Evolutionary conservation across 1,284 basidiomycete genomes (phyloP).

Genomic region (Ceratobasidium papillatum): DNA sequence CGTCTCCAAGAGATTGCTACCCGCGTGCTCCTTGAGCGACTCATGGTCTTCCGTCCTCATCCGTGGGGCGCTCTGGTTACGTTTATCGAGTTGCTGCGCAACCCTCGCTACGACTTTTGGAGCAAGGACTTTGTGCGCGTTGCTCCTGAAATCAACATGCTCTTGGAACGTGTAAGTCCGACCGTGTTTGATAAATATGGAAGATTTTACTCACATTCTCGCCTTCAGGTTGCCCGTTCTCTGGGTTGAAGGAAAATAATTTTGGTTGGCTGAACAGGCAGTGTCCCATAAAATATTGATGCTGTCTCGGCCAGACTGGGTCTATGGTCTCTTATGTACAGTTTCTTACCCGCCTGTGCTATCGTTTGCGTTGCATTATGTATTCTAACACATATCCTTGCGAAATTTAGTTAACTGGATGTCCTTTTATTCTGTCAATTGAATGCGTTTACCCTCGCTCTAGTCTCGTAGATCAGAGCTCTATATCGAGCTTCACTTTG

Average conservation of each 20-base stretch:
- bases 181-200: not conserved
- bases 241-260: slow-evolving; percentile 27
- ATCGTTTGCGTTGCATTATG: slow-evolving; percentile 40
- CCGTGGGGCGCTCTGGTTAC: slow-evolving; percentile 97
- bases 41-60: slow-evolving; percentile 93
- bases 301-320: slow-evolving; percentile 37
- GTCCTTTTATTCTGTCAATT: slow-evolving; percentile 29
- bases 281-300: slow-evolving; percentile 32
- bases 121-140: slow-evolving; percentile 81
- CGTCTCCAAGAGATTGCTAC: slow-evolving; percentile 90
- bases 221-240: slow-evolving; percentile 29
- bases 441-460: slow-evolving; percentile 11
- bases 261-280: slow-evolving; percentile 24
- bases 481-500: too few species aligned
- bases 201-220: not conserved
- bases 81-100: slow-evolving; percentile 90
- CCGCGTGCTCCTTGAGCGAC: slow-evolving; percentile 90
- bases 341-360: slow-evolving; percentile 39
- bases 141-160: slow-evolving; percentile 80
- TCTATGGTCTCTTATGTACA: slow-evolving; percentile 37
- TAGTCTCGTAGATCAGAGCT: too few species aligned
- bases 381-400: slow-evolving; percentile 42
- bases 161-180: slow-evolving; percentile 77
- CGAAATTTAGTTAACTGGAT: slow-evolving; percentile 41
- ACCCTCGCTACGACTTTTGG: slow-evolving; percentile 87